Evolutionary conservation across 176 grass and related monocot species (phyloP), one percentile per base, ranked within the genome.

Genomic region (Carex parvula): DNA sequence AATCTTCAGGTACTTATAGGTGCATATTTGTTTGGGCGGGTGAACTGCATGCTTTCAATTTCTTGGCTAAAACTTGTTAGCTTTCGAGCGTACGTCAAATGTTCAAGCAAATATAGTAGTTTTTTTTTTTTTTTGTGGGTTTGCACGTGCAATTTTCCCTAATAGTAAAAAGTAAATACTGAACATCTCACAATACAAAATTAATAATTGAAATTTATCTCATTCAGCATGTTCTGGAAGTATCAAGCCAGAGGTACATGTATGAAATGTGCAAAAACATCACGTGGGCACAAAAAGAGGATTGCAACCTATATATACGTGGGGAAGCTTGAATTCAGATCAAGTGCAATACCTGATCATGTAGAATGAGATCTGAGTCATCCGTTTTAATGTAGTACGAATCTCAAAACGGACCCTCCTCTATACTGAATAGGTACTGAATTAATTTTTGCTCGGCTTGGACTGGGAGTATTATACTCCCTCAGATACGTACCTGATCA

Each of bases 141-240:
- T 52, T 74, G 70, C 70, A 74, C 70, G 70, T 74, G 70, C 26
- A 74, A 0, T 74, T 74, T 42, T 18, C 15, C 67, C 16, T 70
- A 44, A 42, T 70, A 70, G 32, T 74, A 73, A 53, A 39, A 6
- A 39, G 37, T 39, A 39, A 74, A 53, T 24, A 24, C 9, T 15
- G 11, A 26, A 50, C 44, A 52, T 73, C 42, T 73, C 42, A 73
- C 42, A 73, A 29, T 10, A 13, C 70, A 74, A 73, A 73, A 53
- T 14, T 26, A 74, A 26, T 52, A 24, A 14, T 29, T 22, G 42
- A 53, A 44, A 14, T 53, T 75, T 29, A 75, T 75, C 12, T 16
- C 20, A 75, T 14, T 75, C 71, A 53, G 4, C 44, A 75, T 54
- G 52, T 74, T 52, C 44, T 74, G 44, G 32, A 70, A 70, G 37